Percentiles rank a stretch among this genome's conserved stretches.
Conservation (phyloP, 2,329 filamentous ascomycete genomes). For the Aspergillus sp. region DNA sequence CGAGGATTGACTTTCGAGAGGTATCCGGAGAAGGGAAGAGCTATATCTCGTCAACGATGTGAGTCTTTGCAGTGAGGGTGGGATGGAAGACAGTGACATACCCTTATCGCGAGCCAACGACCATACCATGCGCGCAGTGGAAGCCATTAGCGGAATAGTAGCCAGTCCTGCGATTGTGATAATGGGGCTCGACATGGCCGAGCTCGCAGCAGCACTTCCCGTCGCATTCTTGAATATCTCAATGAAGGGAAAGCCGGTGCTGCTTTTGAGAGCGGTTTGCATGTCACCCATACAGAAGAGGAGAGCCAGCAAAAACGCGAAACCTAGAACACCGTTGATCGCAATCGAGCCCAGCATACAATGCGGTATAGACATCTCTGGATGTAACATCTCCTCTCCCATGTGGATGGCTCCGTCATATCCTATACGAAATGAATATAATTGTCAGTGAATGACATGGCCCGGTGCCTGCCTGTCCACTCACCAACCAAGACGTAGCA, state of each 20-base stretch:
- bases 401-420: slow-evolving; percentile 13
- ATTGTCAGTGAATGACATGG: too few relatives aligned
- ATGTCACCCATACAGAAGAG: slow-evolving; percentile 22
- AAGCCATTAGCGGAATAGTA: slow-evolving; percentile 3
- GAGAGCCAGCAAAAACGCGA: slow-evolving; percentile 19
- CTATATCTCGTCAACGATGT: neutral
- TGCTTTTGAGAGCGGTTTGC: slow-evolving; percentile 27
- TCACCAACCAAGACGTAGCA: slow-evolving; percentile 12
- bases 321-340: slow-evolving; percentile 27
- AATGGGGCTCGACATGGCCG: neutral
- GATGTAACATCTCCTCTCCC: slow-evolving; percentile 5
- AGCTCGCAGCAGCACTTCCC: neutral
- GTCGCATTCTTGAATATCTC: slow-evolving; percentile 35
- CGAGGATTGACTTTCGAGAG: neutral
- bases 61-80: neutral
- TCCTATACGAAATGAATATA: slow-evolving; percentile 4
- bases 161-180: slow-evolving; percentile 3
- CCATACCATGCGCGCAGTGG: slow-evolving; percentile 1
- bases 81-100: neutral
- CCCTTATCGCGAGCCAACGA: slow-evolving; percentile 5
- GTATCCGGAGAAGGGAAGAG: neutral
- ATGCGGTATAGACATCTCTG: neutral
- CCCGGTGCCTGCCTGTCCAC: neutral
- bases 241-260: slow-evolving; percentile 43
- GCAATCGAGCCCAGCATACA: slow-evolving; percentile 20